A percentile compares a stretch with the other conserved stretches of the same genome.
phyloP scores from a whole-genome alignment of 257 asterid genomes.

The Plantago elongata region DNA sequence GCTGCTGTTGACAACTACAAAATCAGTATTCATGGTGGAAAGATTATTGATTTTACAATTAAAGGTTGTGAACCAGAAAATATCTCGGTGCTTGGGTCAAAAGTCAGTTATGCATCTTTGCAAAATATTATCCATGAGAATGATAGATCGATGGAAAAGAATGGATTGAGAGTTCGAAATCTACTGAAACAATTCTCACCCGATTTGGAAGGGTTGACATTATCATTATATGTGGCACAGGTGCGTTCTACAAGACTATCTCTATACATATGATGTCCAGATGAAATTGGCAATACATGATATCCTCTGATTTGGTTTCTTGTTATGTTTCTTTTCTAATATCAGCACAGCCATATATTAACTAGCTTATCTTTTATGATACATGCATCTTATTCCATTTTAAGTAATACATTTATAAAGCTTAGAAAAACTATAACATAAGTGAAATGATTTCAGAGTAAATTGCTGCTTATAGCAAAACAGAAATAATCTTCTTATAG shows the following conservation, averaged over 20 bases:
- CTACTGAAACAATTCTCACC: slow-evolving; percentile 1
- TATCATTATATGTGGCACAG: slow-evolving; percentile 3
- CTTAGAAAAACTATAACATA: too few relatives aligned
- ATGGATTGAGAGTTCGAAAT: slow-evolving; percentile 1
- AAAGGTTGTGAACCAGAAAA: slow-evolving; percentile 1
- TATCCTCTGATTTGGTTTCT: background rate
- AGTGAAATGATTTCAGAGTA: too few relatives aligned
- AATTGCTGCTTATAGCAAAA: too few relatives aligned
- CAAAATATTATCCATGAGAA: background rate
- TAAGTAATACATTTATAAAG: too few relatives aligned
- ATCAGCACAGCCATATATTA: background rate
- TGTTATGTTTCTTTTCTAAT: background rate
- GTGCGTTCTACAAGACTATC: background rate
- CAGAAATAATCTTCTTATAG: too few relatives aligned
- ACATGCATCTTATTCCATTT: too few relatives aligned
- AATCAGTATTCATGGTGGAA: background rate
- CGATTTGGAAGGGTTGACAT: background rate
- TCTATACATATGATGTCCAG: background rate
- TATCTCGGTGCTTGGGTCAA: background rate
- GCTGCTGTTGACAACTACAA: background rate
- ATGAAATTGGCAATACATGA: background rate
- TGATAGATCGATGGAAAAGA: background rate
- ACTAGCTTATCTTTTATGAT: background rate
- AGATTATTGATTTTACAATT: background rate
- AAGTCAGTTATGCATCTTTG: background rate